Evolutionary conservation across 1,284 basidiomycete species (phyloP), one percentile per base, ranked within the genome.

Genomic region (Phellopilus nigrolimitatus): DNA sequence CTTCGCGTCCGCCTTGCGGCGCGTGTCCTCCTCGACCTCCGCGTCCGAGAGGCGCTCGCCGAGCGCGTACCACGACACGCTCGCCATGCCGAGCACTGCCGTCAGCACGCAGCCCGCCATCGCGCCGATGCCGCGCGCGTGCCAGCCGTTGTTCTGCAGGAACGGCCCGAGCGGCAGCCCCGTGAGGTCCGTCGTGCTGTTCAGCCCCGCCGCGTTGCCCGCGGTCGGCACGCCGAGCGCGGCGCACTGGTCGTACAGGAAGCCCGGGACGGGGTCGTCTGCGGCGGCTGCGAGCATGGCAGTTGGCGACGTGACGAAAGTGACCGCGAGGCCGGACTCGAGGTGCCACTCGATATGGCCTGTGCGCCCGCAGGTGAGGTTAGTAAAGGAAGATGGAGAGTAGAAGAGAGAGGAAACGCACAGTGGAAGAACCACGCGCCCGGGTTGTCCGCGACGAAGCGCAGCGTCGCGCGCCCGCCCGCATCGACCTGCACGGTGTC

Each of bases 311-410:
- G 88, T 85, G 62, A 94, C 69, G 60, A 95, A 74, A 56, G 80
- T 77, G 50, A 91, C 72, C 0, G 90, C 91, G 22, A 95, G 77
- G 3, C 91, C 91, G 41, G 74, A 74, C 66, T 85, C 75, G 2
- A 92, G 66, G 66, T 92, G 90, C 88, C 88, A 89, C 66, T 88
- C 85, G 56, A 88, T 86, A 65, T 88, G 85, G 64, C 84, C 83
- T 85, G 52, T 4, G 12, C 17, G n/a, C 30, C 7, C 10, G 21
- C 8, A 43, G 9, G 21, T 25, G 21, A 13, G 30, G 10, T 6
- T 39, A 15, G 28, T 31, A 34, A 12, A 12, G 22, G 17, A 21
- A 30, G 27, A 13, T 15, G 7, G 27, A n/a, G 34, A n/a, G 8
- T 21, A 27, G 12, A 13, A 39, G n/a, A 3, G 19, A 24, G n/a